phyloP scores from a whole-genome alignment of 768 basidiomycete genomes.

The Clitopilus passeckerianus region DNA sequence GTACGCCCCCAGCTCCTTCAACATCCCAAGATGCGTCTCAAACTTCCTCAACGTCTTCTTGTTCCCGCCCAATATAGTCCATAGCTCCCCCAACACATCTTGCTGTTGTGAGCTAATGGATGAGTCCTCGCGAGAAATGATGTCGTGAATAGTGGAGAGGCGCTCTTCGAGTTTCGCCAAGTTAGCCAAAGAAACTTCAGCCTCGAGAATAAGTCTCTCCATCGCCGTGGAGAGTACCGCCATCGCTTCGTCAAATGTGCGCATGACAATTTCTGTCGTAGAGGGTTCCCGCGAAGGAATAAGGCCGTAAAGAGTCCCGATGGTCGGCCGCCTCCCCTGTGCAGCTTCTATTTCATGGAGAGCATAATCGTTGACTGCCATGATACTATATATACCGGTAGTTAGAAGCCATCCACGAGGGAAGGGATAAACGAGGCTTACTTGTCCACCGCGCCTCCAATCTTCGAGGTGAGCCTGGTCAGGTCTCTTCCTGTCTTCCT shows the following conservation, averaged over 20 bases:
- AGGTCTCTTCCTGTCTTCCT: conserved; percentile 55
- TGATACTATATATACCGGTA: conserved; percentile 38
- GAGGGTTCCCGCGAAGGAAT: conserved; percentile 30
- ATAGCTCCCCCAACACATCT: conserved; percentile 59
- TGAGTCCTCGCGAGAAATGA: conserved; percentile 54
- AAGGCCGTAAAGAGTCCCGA: conserved; percentile 28
- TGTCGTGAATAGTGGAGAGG: conserved; percentile 50
- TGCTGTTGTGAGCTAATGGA: conserved; percentile 37
- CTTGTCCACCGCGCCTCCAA: conserved; percentile 75
- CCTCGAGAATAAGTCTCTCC: conserved; percentile 59
- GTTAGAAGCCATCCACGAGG: not conserved
- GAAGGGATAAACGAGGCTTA: conserved; percentile 25
- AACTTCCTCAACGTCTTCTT: conserved; percentile 40
- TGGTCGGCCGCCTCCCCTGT: conserved; percentile 26
- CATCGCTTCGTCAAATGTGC: conserved; percentile 63
- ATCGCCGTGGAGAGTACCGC: conserved; percentile 47
- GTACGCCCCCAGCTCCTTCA: conserved; percentile 52
- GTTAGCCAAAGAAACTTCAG: conserved; percentile 48
- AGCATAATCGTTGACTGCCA: conserved; percentile 73
- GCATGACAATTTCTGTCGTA: conserved; percentile 39
- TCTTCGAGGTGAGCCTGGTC: conserved; percentile 57
- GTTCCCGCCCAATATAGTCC: conserved; percentile 69
- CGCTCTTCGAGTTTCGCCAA: conserved; percentile 61
- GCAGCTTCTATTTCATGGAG: conserved; percentile 49
- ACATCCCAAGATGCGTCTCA: conserved; percentile 44